Evolutionary conservation across 2,329 filamentous ascomycete genomes (phyloP).

Genomic region (Hypoxylon rubiginosum): DNA sequence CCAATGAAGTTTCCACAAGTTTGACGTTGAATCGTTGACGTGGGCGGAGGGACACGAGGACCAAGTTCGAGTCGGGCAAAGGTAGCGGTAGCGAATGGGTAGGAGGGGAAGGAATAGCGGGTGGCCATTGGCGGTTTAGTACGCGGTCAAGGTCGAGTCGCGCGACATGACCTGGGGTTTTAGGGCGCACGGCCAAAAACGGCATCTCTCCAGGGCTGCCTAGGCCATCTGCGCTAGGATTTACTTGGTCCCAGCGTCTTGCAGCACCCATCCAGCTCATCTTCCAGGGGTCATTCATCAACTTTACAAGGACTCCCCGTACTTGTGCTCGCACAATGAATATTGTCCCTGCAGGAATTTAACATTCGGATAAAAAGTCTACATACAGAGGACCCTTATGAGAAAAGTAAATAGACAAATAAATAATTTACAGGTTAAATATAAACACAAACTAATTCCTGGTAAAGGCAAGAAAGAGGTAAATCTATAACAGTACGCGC

Average conservation of each 20-base stretch:
- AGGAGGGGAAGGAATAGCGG: constrained; percentile 36
- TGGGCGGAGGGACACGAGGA: constrained; percentile 31
- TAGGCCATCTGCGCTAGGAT: constrained; percentile 34
- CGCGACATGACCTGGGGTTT: constrained; percentile 26
- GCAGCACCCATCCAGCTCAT: constrained; percentile 19
- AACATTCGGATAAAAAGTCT: neutral
- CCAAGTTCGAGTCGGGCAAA: constrained; percentile 28
- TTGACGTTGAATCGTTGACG: constrained; percentile 8
- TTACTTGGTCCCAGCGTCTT: constrained; percentile 34
- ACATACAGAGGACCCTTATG: neutral
- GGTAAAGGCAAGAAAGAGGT: too few species aligned
- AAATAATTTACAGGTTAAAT: neutral
- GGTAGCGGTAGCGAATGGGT: constrained; percentile 34
- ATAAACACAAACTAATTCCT: neutral
- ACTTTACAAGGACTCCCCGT: constrained; percentile 1
- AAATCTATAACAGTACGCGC: too few species aligned
- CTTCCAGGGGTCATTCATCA: constrained; percentile 17
- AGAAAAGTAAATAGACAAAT: constrained; percentile 1
- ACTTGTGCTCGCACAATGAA: neutral
- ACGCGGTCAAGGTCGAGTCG: constrained; percentile 43
- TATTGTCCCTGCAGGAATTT: neutral
- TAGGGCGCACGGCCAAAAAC: constrained; percentile 13
- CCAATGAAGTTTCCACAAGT: constrained; percentile 9
- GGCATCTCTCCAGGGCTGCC: constrained; percentile 5
- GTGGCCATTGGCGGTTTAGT: constrained; percentile 38